A percentile compares a stretch with the other conserved stretches of the same genome.
Evolutionary conservation across 768 basidiomycete genomes (phyloP).

Genomic region (Pulveroboletus frians): DNA sequence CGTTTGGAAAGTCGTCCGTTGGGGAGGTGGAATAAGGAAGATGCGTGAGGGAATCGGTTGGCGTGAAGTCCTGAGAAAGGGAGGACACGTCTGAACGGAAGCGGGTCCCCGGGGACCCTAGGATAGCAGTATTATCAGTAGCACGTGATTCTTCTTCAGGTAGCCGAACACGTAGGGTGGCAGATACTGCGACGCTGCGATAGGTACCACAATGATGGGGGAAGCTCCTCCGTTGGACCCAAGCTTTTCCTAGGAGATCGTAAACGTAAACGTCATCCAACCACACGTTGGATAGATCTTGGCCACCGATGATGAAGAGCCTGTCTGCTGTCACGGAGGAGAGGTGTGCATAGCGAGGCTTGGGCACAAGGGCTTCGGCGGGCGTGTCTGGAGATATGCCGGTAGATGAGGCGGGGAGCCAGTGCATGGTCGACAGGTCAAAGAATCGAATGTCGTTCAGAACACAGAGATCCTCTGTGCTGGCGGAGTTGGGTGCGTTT

Average conservation of each 20-base stretch:
- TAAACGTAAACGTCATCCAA: conserved; percentile 90
- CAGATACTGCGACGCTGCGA: conserved; percentile 85
- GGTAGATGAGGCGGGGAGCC: conserved; percentile 51
- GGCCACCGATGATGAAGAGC: conserved; percentile 91
- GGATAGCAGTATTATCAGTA: conserved; percentile 36
- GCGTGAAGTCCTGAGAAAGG: conserved; percentile 44
- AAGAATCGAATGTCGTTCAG: conserved; percentile 89
- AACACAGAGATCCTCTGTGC: conserved; percentile 82
- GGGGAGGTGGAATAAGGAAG: conserved; percentile 73
- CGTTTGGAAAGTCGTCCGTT: conserved; percentile 70
- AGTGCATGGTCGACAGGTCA: conserved; percentile 63
- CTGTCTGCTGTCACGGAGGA: conserved; percentile 81
- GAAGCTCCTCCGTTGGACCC: conserved; percentile 78
- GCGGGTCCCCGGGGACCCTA: conserved; percentile 54
- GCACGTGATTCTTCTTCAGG: conserved; percentile 54
- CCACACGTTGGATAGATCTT: conserved; percentile 91
- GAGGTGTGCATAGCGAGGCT: conserved; percentile 91
- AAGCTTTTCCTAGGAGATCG: conserved; percentile 65
- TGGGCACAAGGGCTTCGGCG: conserved; percentile 56
- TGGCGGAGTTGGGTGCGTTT: conserved; percentile 63
- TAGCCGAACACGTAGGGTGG: conserved; percentile 59
- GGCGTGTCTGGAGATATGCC: conserved; percentile 32
- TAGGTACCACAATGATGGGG: conserved; percentile 96
- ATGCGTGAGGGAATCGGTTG: conserved; percentile 58
- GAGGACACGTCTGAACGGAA: conserved; percentile 48